Evolutionary conservation across 1,284 basidiomycete species (phyloP).

Genomic region (Moniliophthora roreri): DNA sequence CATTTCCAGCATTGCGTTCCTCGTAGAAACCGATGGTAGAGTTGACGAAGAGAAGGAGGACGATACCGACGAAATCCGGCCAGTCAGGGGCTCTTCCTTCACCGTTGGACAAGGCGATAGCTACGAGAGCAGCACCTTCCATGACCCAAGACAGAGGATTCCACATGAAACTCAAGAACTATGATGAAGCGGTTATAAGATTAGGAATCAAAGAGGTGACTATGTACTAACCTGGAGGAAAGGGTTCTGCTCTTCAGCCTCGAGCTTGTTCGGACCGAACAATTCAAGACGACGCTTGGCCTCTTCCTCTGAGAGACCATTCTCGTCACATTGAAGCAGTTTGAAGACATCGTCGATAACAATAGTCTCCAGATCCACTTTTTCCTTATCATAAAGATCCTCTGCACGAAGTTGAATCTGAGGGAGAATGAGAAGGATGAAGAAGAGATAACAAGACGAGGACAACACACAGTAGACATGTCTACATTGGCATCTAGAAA

Average conservation of each 20-base stretch:
- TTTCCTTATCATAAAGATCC: constrained; percentile 97
- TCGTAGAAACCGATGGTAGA: constrained; percentile 98
- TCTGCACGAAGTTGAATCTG: constrained; percentile 90
- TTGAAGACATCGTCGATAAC: constrained; percentile 97
- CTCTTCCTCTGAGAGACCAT: constrained; percentile 79
- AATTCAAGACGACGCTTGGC: constrained; percentile 85
- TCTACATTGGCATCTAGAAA: constrained; percentile 79
- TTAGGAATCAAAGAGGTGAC: constrained; percentile 6
- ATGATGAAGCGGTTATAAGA: constrained; percentile 20
- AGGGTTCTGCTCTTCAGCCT: constrained; percentile 85
- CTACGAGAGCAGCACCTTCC: constrained; percentile 96
- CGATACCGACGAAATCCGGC: constrained; percentile 97
- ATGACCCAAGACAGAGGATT: constrained; percentile 99
- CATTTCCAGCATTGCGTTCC: constrained; percentile 95
- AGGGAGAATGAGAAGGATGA: constrained; percentile 14
- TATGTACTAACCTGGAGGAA: constrained; percentile 68
- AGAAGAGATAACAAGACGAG: constrained; percentile 11
- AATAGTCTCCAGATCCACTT: constrained; percentile 97
- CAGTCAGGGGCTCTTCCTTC: constrained; percentile 86
- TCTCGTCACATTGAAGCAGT: constrained; percentile 86
- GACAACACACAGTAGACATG: constrained; percentile 67
- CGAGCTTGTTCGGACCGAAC: constrained; percentile 96
- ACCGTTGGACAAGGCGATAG: constrained; percentile 96
- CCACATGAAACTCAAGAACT: constrained; percentile 99
- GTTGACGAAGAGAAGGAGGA: constrained; percentile 91